Percentiles rank a stretch among this genome's conserved stretches.
These are phyloP conservation scores for Nothomitra cinnamomea DNA, from an alignment of 2,329 filamentous ascomycete genomes.

Conservation along the genomic window DNA sequence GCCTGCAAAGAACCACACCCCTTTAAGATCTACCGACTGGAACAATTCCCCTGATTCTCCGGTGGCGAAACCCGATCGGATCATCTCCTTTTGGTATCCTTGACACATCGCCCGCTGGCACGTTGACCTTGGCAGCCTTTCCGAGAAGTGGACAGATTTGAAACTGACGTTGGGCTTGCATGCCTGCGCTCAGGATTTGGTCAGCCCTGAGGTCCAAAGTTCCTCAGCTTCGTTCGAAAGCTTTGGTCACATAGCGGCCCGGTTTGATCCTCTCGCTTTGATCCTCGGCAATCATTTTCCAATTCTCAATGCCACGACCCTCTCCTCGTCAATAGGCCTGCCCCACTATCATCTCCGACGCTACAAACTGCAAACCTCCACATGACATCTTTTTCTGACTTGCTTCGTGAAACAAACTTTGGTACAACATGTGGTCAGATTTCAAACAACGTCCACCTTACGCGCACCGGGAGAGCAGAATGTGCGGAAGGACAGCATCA, in stretches of 20 bases:
- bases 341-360: background rate
- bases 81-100: background rate
- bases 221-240: background rate
- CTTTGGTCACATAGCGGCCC: background rate
- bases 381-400: background rate
- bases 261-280: background rate
- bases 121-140: background rate
- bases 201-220: background rate
- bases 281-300: background rate
- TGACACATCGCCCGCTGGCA: background rate
- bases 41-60: slow-evolving; percentile 2
- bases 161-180: background rate
- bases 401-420: background rate
- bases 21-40: background rate
- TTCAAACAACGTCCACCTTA: too few relatives aligned
- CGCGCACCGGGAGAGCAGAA: too few relatives aligned
- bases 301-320: background rate
- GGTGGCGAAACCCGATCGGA: background rate
- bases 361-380: slow-evolving; percentile 1
- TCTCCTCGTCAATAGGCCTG: background rate
- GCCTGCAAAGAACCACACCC: background rate
- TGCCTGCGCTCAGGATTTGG: background rate
- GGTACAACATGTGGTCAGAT: background rate
- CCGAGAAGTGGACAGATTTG: background rate
- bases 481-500: too few relatives aligned